Percentiles rank a stretch among this genome's conserved stretches.
These are phyloP conservation scores for Neopestalotiopsis rosae DNA, from an alignment of 2,329 filamentous ascomycete genomes.

Conservation along the genomic window DNA sequence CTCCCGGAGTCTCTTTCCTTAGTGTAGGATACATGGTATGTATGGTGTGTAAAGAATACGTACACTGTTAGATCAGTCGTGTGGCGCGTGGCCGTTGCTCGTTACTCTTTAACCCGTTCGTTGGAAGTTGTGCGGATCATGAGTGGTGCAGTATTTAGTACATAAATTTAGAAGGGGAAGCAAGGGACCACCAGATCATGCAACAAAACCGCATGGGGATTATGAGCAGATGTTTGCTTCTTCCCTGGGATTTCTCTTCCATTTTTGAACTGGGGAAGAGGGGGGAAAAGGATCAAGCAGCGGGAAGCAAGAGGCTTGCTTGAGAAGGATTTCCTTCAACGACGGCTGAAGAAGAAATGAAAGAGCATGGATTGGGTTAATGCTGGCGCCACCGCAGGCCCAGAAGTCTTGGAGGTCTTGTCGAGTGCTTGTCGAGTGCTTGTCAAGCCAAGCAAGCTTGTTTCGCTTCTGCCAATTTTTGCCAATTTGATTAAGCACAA, in stretches of 20 bases:
- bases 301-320: neutral
- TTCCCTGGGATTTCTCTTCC: no score
- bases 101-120: neutral
- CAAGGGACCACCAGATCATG: no score
- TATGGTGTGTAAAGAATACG: neutral
- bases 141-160: no score
- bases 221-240: no score
- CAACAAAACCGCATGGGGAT: no score
- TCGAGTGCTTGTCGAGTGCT: neutral
- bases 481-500: neutral
- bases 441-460: neutral
- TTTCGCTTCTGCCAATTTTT: neutral
- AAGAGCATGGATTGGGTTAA: neutral
- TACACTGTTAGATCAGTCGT: neutral
- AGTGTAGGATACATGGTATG: neutral
- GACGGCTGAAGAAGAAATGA: neutral
- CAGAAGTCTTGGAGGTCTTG: no score
- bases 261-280: no score
- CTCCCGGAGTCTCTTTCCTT: neutral
- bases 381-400: slow-evolving; percentile 3
- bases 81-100: neutral
- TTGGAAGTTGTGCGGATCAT: no score
- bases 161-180: no score
- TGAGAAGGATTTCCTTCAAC: neutral
- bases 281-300: no score